These are phyloP conservation scores for Fusarium sulawesiense DNA, from an alignment of 2,329 filamentous ascomycete genomes.

Conservation along the genomic window DNA sequence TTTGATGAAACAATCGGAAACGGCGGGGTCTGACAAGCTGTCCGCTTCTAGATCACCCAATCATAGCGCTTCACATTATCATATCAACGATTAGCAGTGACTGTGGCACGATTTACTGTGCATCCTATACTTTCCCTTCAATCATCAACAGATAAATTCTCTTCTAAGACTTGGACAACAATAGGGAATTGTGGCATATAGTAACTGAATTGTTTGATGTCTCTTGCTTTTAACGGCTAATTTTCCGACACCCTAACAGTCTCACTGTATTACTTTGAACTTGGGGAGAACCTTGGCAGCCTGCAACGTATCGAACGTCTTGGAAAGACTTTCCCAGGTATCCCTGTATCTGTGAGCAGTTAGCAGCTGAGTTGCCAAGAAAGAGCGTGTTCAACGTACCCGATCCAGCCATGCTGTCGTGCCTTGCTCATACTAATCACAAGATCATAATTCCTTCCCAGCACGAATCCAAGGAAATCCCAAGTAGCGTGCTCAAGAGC, in stretches of 20 bases:
- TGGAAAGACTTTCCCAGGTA: slow-evolving; percentile 4
- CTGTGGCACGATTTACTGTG: background rate
- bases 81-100: background rate
- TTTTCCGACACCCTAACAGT: too few species aligned
- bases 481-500: slow-evolving; percentile 7
- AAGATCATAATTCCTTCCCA: slow-evolving; percentile 12
- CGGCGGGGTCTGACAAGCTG: background rate
- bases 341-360: background rate
- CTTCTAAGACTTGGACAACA: background rate
- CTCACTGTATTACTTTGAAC: background rate
- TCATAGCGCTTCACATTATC: background rate
- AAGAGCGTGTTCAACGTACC: background rate
- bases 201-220: background rate
- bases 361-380: fast-evolving
- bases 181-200: background rate
- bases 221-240: background rate
- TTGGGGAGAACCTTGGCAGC: background rate
- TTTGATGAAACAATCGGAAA: background rate
- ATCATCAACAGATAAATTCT: background rate
- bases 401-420: background rate
- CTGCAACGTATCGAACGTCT: background rate
- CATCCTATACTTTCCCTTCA: background rate
- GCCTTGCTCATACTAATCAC: slow-evolving; percentile 13
- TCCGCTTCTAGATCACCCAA: background rate
- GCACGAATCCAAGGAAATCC: slow-evolving; percentile 7